Percentiles rank a stretch among this genome's conserved stretches.
Conservation (phyloP, 2,329 filamentous ascomycete species). For the Cercospora zeae-maydis region DNA sequence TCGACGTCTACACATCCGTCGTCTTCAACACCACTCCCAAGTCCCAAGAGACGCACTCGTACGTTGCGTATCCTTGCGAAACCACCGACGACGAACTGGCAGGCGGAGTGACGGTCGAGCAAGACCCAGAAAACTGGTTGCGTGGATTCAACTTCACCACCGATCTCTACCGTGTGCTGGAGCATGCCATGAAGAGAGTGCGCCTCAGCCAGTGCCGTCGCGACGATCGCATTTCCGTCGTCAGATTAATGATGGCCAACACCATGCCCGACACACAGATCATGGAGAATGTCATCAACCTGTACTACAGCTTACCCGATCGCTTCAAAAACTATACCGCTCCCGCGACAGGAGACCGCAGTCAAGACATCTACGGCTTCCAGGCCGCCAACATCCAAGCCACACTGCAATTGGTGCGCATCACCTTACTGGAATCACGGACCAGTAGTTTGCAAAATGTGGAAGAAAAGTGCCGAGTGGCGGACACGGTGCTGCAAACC, state of each 20-base stretch:
- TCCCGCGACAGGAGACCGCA: constrained; percentile 34
- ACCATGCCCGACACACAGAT: constrained; percentile 30
- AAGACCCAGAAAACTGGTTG: constrained; percentile 45
- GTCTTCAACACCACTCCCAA: constrained; percentile 51
- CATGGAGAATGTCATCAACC: constrained; percentile 28
- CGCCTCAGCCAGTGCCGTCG: constrained; percentile 22
- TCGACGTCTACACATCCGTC: constrained; percentile 54
- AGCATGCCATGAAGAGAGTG: constrained; percentile 44
- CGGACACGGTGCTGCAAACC: constrained; percentile 43
- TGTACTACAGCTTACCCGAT: constrained; percentile 33
- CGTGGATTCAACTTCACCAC: constrained; percentile 58
- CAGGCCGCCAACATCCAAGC: constrained; percentile 52
- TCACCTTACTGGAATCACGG: constrained; percentile 40
- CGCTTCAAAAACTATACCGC: constrained; percentile 32
- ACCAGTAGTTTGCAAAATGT: constrained; percentile 28
- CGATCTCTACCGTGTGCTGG: constrained; percentile 55
- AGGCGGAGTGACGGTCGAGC: constrained; percentile 22
- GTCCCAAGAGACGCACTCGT: constrained; percentile 46
- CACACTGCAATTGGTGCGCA: constrained; percentile 48
- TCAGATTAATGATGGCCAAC: constrained; percentile 28
- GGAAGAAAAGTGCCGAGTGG: constrained; percentile 47
- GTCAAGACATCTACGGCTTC: constrained; percentile 45
- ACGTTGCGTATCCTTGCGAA: constrained; percentile 50
- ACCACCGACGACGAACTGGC: constrained; percentile 47
- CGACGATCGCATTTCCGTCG: constrained; percentile 26